Conservation (phyloP, 352 stramenopile genomes). For the Phytophthora tubulina region DNA sequence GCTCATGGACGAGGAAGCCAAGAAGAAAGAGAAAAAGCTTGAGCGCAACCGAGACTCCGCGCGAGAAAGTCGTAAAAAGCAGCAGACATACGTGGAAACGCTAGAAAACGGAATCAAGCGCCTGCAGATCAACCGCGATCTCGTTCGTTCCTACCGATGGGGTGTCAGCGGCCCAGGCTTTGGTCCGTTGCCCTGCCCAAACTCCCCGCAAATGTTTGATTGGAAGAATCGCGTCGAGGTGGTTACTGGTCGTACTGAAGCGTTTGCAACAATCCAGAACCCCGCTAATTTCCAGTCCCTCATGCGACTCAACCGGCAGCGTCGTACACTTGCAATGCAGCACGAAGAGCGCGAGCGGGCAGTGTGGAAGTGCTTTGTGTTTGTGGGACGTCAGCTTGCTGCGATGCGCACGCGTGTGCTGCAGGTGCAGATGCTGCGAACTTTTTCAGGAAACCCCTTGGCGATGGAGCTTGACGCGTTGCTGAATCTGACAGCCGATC, state of each 20-base stretch:
- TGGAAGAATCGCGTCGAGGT: constrained; percentile 74
- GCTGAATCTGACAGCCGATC: constrained; percentile 62
- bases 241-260: constrained; percentile 69
- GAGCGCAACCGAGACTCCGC: constrained; percentile 90
- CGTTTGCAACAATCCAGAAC: constrained; percentile 79
- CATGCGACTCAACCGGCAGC: constrained; percentile 81
- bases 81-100: constrained; percentile 90
- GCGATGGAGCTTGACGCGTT: constrained; percentile 53
- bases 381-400: constrained; percentile 62
- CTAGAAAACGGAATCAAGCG: constrained; percentile 90
- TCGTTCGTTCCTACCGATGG: constrained; percentile 79
- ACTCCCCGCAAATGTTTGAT: constrained; percentile 66
- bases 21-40: constrained; percentile 92
- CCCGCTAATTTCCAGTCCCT: constrained; percentile 71
- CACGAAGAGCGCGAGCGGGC: constrained; percentile 57
- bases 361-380: constrained; percentile 71
- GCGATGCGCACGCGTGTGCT: constrained; percentile 67
- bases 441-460: constrained; percentile 51
- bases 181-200: constrained; percentile 48
- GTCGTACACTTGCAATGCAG: constrained; percentile 60
- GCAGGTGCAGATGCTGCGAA: constrained; percentile 71
- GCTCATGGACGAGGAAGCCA: constrained; percentile 88
- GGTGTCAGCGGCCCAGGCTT: constrained; percentile 64
- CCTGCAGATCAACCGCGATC: constrained; percentile 84
- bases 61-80: constrained; percentile 85